Base-by-base conservation (phyloP, 164 flowering plant species). In the Vitis riparia region DNA sequence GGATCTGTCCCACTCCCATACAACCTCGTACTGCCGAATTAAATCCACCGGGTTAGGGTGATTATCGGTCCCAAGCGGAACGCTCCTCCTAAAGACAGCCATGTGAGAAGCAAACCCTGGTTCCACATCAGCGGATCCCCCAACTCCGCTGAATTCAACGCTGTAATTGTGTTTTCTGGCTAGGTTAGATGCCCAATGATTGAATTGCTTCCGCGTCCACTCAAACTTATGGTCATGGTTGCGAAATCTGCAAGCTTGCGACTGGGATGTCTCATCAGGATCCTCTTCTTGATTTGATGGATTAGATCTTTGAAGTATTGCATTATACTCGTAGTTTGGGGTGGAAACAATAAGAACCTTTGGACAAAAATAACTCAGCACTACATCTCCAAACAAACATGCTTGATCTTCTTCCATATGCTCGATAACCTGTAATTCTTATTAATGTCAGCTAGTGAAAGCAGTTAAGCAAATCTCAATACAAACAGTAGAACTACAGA, bases 61-160 rank as follows among this genome's bases (percentile, higher is more conserved):
- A 69, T 72, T 63, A 52, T 79, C 73, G 5, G 4, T 68, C 71
- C 59, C 59, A 32, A 51, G 11, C 19, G 10, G 9, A 11, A 29
- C 16, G 8, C 50, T 64, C 65, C 88, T 87, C 70, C 71, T 85
- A 65, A 96, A 96, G 14, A 96, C 91, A 5, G 97, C 98, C 67
- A 96, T 92, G 77, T 96, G 99, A 55, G 99, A 93, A 30, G 99
- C 99, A 81, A 89, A 93, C 19, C 99, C 99, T 1, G 98, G 99
- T 65, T 93, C 99, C 17, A 63, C 62, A 5, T 86, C 91, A 17
- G 55, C 86, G 2, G 77, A 65, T 27, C 99, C 97, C 14, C 99
- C 97, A 51, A 96, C 98, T 9, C 99, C 99, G 73, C 94, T 81
- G 77, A 88, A 92, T 67, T 92, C 92, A 4, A 96, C 99, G 59